A percentile compares a stretch with the other conserved stretches of the same genome.
Conservation (phyloP, 768 basidiomycete genomes). For the Hortiboletus campestris region DNA sequence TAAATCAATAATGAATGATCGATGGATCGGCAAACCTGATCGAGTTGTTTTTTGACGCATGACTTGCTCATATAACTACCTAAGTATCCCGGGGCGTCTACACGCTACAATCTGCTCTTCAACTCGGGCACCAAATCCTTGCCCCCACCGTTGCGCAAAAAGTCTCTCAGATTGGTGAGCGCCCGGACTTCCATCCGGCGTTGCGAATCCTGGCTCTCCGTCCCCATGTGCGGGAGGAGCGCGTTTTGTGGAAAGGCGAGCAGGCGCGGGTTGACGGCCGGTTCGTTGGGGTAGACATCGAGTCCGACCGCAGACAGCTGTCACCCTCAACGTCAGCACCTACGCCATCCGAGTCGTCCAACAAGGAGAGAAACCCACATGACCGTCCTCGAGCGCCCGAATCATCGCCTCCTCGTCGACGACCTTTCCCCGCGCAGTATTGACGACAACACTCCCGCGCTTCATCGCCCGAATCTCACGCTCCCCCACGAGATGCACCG, state of each 20-base stretch:
- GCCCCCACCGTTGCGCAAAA: slow-evolving; percentile 59
- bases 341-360: too few species aligned
- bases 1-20: neutral
- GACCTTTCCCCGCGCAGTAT: slow-evolving; percentile 89
- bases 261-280: slow-evolving; percentile 72
- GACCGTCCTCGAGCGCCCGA: slow-evolving; percentile 78
- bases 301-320: slow-evolving; percentile 54
- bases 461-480: slow-evolving; percentile 76
- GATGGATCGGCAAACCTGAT: neutral
- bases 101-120: slow-evolving; percentile 17
- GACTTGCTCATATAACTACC: too few species aligned
- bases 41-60: too few species aligned
- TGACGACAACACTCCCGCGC: slow-evolving; percentile 74
- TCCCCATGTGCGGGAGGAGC: slow-evolving; percentile 91
- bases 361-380: slow-evolving; percentile 50
- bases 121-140: slow-evolving; percentile 66
- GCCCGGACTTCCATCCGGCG: slow-evolving; percentile 84
- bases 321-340: too few species aligned
- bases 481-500: slow-evolving; percentile 70
- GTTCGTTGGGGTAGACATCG: slow-evolving; percentile 87
- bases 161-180: slow-evolving; percentile 73
- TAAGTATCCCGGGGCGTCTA: neutral
- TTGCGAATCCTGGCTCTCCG: slow-evolving; percentile 79
- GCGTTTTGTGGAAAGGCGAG: slow-evolving; percentile 81
- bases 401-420: slow-evolving; percentile 88